A percentile compares a stretch with the other conserved stretches of the same genome.
Conservation (phyloP, 2,329 filamentous ascomycete species). For the Alternaria sp. region DNA sequence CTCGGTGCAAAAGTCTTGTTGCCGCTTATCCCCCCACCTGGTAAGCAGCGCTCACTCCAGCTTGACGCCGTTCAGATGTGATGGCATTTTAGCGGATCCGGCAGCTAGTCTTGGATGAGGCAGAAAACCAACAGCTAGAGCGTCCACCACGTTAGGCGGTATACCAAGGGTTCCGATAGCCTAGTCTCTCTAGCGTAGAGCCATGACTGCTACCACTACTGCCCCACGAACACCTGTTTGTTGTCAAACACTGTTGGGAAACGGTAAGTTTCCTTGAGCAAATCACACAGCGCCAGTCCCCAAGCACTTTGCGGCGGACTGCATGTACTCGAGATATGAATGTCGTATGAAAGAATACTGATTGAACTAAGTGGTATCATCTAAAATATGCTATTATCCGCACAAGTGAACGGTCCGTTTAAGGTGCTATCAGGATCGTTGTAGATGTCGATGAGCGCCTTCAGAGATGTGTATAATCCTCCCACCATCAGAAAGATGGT, state of each 20-base stretch:
- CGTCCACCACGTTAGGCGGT: neutral
- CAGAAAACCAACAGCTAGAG: neutral
- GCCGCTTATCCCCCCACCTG: neutral
- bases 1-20: neutral
- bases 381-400: conserved; percentile 43
- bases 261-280: too few species aligned
- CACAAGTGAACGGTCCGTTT: conserved; percentile 42
- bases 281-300: neutral
- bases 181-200: too few species aligned
- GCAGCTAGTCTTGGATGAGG: neutral
- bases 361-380: neutral
- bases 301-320: neutral
- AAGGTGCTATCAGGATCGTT: conserved; percentile 34
- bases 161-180: neutral
- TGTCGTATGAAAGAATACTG: neutral
- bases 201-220: neutral
- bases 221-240: too few species aligned
- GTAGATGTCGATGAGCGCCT: conserved; percentile 40
- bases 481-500: conserved; percentile 39
- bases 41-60: neutral
- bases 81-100: neutral
- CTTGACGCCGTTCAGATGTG: neutral
- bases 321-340: neutral
- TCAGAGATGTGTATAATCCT: conserved; percentile 39
- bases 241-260: neutral